Base-by-base conservation (phyloP, 2,329 filamentous ascomycete genomes). In the Tolypocladium cylindrosporum region DNA sequence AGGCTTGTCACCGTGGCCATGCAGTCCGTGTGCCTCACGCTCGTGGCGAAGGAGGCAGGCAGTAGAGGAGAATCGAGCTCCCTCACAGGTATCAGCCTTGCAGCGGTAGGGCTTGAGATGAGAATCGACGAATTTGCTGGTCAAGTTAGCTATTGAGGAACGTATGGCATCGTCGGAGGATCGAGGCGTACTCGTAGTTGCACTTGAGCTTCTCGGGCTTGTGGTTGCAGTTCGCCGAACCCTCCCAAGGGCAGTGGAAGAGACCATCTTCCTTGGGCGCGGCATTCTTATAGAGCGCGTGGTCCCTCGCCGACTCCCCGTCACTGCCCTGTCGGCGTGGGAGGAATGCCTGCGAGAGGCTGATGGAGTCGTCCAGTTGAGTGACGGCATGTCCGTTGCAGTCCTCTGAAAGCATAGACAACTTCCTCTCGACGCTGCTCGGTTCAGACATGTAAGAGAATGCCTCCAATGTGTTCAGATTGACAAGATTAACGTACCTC, bases 91-190 rank as follows among this genome's bases (percentile, higher is more conserved):
- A 61, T 86, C 80, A 63, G 88, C 81, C 84, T 94, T 95, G 87
- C 93, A 97, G 61, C 90, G 87, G 78, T 97, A 97, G 19, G 93
- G 93, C 82, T 95, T 96, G 69, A 97, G 75, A 76, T 97, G 93
- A 36, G 93, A 97, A 75, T 97, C 93, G 65, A 97, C 86, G 67
- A 94, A 96, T 82, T 97, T 97, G 82, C 92, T 96, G 71, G 54
- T 55, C 24, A 34, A 48, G 63, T 68, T 61, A 72, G 69, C 65
- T 57, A 14, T 39, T 19, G 14, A 48, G 21, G 41, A 43, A 21
- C 51, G 24, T 19, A 55, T 19, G 41, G 19, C 14, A 4, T 58
- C 42, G 4, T 21, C 14, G 4, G 16, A 31, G 27, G 31, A 77
- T 11, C 1, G 36, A n/a, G 42, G 55, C 90, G 83, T 87, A 96